Percentiles rank a stretch among this genome's conserved stretches.
phyloP scores from a whole-genome alignment of 805 yeast species.

The Wickerhamiella alocasiicola region DNA sequence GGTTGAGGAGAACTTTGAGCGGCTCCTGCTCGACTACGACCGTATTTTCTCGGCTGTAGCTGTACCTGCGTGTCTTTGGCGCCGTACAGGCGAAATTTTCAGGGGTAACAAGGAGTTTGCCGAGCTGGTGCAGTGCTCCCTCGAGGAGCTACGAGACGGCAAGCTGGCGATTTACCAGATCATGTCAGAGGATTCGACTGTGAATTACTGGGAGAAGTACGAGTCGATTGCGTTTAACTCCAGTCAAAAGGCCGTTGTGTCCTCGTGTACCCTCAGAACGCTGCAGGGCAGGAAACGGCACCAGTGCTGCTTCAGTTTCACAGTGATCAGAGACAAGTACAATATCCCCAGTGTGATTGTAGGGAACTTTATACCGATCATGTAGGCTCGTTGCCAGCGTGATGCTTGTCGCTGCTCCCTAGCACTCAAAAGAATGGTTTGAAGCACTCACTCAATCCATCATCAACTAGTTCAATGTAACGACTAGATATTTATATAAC shows the following conservation, averaged over 20 bases:
- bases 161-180: constrained; percentile 82
- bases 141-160: constrained; percentile 87
- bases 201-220: constrained; percentile 94
- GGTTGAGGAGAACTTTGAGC: constrained; percentile 88
- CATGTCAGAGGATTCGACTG: constrained; percentile 93
- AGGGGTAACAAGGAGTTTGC: constrained; percentile 96
- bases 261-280: constrained; percentile 78
- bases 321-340: constrained; percentile 82
- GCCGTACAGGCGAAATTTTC: constrained; percentile 92
- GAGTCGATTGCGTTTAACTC: constrained; percentile 94
- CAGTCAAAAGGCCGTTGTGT: constrained; percentile 87
- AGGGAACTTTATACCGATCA: constrained; percentile 75
- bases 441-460: too few species aligned
- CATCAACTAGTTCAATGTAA: too few species aligned
- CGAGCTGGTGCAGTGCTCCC: constrained; percentile 73
- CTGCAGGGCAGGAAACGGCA: constrained; percentile 68
- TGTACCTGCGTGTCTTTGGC: constrained; percentile 93
- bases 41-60: constrained; percentile 96
- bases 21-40: constrained; percentile 87
- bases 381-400: not conserved
- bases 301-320: constrained; percentile 87
- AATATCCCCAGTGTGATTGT: constrained; percentile 94
- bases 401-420: too few species aligned
- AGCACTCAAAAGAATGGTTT: too few species aligned
- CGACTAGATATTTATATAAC: too few species aligned